Conservation (phyloP, 257 asterid genomes). For the Petunia secreta region DNA sequence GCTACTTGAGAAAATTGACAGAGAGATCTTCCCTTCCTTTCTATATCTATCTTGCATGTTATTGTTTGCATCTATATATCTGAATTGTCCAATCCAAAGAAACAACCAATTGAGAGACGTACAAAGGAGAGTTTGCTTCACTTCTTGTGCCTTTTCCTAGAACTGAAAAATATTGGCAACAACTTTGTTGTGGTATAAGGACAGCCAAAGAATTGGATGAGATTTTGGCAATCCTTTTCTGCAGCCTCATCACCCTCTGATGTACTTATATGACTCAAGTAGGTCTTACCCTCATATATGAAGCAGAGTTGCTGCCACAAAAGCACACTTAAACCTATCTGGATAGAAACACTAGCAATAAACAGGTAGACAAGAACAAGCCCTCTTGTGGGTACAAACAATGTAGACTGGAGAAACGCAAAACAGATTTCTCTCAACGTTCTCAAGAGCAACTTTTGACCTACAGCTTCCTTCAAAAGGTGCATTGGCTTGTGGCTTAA, state of each 20-base stretch:
- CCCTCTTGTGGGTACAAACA: conserved; percentile 70
- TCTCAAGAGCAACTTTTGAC: conserved; percentile 37
- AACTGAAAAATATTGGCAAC: conserved; percentile 68
- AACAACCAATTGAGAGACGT: background rate
- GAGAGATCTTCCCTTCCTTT: background rate
- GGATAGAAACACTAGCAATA: conserved; percentile 74
- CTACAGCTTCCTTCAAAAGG: conserved; percentile 32
- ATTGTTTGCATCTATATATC: background rate
- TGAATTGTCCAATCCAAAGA: background rate
- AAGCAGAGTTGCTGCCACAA: conserved; percentile 89
- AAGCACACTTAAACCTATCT: conserved; percentile 68
- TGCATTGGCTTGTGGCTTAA: conserved; percentile 31
- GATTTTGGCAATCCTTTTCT: conserved; percentile 69
- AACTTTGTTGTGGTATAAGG: conserved; percentile 45
- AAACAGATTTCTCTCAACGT: conserved; percentile 48
- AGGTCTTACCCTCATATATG: conserved; percentile 79
- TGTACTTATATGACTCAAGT: conserved; percentile 65
- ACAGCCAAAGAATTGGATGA: conserved; percentile 67
- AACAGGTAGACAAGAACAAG: conserved; percentile 72
- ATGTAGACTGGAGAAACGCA: conserved; percentile 59
- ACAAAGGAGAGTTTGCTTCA: conserved; percentile 32
- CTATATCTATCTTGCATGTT: background rate
- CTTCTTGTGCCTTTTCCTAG: conserved; percentile 69
- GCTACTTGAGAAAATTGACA: background rate
- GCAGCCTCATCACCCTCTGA: conserved; percentile 48